phyloP scores from a whole-genome alignment of 2,329 filamentous ascomycete species.

The Tolypocladium sp. region DNA sequence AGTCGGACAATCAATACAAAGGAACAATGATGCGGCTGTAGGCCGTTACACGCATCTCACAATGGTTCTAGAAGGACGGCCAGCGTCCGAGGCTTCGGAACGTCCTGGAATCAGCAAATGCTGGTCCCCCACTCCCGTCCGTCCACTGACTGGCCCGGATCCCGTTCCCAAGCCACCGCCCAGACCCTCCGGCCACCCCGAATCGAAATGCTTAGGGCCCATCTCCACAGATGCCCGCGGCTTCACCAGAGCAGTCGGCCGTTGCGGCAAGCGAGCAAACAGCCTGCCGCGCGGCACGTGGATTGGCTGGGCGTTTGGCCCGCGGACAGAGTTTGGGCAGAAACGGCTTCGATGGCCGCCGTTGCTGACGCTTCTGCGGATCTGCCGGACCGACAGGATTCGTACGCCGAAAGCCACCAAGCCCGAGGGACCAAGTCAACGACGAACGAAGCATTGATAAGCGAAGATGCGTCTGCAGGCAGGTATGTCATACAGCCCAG shows the following conservation, averaged over 20 bases:
- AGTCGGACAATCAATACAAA: not conserved
- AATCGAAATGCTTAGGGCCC: not conserved
- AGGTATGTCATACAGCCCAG: not conserved
- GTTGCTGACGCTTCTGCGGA: not conserved
- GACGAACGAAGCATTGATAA: not conserved
- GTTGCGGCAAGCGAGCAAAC: not conserved
- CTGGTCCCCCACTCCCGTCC: not conserved
- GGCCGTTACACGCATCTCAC: not conserved
- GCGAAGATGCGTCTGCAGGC: not conserved
- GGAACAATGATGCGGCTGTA: not conserved
- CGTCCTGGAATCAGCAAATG: not conserved
- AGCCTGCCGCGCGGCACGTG: not conserved
- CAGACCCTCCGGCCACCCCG: not conserved
- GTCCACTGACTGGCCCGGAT: not conserved
- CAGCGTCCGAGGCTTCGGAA: not conserved
- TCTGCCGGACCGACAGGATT: not conserved
- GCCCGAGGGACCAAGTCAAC: not conserved
- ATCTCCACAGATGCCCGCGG: not conserved
- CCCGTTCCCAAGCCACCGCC: not conserved
- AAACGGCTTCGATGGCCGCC: not conserved
- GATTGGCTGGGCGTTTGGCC: not conserved
- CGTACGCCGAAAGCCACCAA: not conserved
- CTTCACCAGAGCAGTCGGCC: not conserved
- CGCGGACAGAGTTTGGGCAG: not conserved
- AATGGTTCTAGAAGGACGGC: not conserved